Conservation (phyloP, 768 basidiomycete genomes). For the Boletus subparvulus region DNA sequence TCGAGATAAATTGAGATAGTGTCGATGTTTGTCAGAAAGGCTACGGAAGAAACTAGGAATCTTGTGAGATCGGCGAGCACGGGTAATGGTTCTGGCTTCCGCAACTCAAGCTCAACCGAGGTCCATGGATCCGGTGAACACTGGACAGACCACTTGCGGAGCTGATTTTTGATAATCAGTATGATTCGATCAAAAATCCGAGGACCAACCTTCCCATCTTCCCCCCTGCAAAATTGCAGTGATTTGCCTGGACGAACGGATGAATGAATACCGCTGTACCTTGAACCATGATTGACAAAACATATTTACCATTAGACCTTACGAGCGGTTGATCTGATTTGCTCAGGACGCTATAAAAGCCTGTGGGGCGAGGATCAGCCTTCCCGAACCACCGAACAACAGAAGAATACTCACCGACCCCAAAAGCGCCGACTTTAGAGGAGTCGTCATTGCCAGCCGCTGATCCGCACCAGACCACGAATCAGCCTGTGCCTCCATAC, state of each 20-base stretch:
- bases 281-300: neutral
- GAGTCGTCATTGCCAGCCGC: slow-evolving; percentile 13
- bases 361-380: neutral
- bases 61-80: slow-evolving; percentile 5
- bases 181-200: neutral
- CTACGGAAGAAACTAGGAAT: slow-evolving; percentile 13
- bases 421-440: slow-evolving; percentile 19
- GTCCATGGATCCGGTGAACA: neutral
- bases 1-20: slow-evolving; percentile 8
- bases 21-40: slow-evolving; percentile 3
- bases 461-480: neutral
- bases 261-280: neutral
- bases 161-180: slow-evolving; percentile 3
- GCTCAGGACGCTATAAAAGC: slow-evolving; percentile 20
- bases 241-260: slow-evolving; percentile 6
- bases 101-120: slow-evolving; percentile 10
- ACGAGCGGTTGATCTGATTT: slow-evolving; percentile 17
- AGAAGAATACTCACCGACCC: slow-evolving; percentile 8
- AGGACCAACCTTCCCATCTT: slow-evolving; percentile 9
- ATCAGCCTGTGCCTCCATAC: neutral
- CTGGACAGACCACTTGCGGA: neutral
- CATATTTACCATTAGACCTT: slow-evolving; percentile 5
- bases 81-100: slow-evolving; percentile 3
- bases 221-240: slow-evolving; percentile 8
- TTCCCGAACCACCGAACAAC: neutral